Percentiles rank a stretch among this genome's conserved stretches.
Conservation (phyloP, 73 alveolate genomes). For the Diophrys sp. region DNA sequence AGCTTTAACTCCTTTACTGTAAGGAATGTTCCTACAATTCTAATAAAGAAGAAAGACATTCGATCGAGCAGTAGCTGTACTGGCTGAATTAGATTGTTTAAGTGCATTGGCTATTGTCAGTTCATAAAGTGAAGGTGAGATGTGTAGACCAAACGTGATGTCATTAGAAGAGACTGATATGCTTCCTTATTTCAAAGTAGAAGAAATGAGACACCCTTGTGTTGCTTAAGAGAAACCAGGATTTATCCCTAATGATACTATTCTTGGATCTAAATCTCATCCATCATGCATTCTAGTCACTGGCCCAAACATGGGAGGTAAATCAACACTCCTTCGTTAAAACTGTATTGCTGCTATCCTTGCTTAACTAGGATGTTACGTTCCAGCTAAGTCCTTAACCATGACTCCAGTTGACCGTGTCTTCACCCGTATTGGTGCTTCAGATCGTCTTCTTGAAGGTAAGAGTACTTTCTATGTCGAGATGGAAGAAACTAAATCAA, state of each 20-base stretch:
- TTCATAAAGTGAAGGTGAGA: conserved; percentile 40
- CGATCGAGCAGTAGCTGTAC: conserved; percentile 45
- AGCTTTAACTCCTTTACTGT: conserved; percentile 64
- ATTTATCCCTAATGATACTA: conserved; percentile 70
- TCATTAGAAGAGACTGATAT: conserved; percentile 27
- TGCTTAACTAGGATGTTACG: conserved; percentile 94
- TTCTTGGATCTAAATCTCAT: conserved; percentile 45
- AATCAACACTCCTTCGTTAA: conserved; percentile 89
- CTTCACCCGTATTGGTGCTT: conserved; percentile 98
- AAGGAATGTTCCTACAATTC: conserved; percentile 49
- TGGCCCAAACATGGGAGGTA: conserved; percentile 99
- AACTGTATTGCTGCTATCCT: conserved; percentile 77
- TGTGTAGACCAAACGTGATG: conserved; percentile 53
- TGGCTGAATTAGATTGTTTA: conserved; percentile 70
- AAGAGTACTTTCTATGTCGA: conserved; percentile 98
- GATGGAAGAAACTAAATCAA: conserved; percentile 89
- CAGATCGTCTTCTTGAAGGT: conserved; percentile 95
- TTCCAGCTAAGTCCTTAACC: conserved; percentile 89
- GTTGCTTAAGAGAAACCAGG: conserved; percentile 50
- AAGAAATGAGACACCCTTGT: conserved; percentile 85
- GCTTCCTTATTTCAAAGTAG: conserved; percentile 49
- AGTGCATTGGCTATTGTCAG: conserved; percentile 59
- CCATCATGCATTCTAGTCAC: conserved; percentile 66
- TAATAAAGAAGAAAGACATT: conserved; percentile 59
- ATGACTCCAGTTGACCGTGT: conserved; percentile 95